Percentiles rank a stretch among this genome's conserved stretches.
These are phyloP conservation scores for Cercospora janseana DNA, from an alignment of 2,329 filamentous ascomycete species.

Conservation along the genomic window DNA sequence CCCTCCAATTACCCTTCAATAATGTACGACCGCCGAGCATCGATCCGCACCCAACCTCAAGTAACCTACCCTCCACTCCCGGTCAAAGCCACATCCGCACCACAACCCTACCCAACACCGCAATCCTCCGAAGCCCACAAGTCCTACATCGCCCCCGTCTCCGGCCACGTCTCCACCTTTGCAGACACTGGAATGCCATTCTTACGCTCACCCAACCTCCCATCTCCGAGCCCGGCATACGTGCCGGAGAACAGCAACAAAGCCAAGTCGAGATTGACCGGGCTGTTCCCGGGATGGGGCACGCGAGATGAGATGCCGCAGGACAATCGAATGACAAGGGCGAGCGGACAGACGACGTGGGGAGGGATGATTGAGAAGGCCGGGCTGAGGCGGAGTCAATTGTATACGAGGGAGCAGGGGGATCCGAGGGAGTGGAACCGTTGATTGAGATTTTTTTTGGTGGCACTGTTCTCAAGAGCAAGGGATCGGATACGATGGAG, in stretches of 20 bases:
- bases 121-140: constrained; percentile 1
- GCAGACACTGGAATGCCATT: constrained; percentile 9
- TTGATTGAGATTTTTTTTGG: no score
- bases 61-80: constrained; percentile 11
- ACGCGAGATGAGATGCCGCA: constrained; percentile 6
- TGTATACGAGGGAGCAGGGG: constrained; percentile 19
- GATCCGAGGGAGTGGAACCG: constrained; percentile 28
- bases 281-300: constrained; percentile 16
- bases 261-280: constrained; percentile 9
- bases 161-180: constrained; percentile 6
- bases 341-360: constrained; percentile 38
- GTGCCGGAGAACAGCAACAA: constrained; percentile 2
- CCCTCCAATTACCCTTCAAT: constrained; percentile 21
- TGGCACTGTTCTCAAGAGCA: not conserved
- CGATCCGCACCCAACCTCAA: constrained; percentile 5
- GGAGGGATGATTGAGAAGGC: constrained; percentile 45
- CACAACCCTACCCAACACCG: constrained; percentile 7
- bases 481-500: not conserved
- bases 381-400: constrained; percentile 37
- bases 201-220: constrained; percentile 3
- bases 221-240: constrained; percentile 9
- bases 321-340: constrained; percentile 20
- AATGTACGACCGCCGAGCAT: not conserved
- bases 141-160: constrained; percentile 4
- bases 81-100: constrained; percentile 5